These are phyloP conservation scores for Petunia secreta DNA, from an alignment of 257 asterid species.

Conservation along the genomic window DNA sequence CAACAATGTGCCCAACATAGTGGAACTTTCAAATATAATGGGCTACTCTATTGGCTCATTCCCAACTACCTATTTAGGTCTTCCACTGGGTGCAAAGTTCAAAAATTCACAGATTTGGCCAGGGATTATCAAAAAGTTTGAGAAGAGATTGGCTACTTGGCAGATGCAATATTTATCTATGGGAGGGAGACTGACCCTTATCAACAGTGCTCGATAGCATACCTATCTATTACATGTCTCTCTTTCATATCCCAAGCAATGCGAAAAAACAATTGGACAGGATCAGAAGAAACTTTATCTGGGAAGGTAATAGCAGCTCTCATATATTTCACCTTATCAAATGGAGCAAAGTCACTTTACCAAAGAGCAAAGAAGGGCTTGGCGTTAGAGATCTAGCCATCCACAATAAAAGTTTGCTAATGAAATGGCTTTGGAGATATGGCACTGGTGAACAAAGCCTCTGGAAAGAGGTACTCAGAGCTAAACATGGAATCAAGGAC, in stretches of 20 bases:
- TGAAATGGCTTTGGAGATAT: neutral
- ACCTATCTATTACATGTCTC: too few relatives aligned
- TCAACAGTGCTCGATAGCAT: neutral
- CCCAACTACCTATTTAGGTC: neutral
- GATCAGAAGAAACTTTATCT: neutral
- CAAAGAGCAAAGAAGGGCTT: neutral
- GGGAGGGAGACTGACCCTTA: neutral
- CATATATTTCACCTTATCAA: neutral
- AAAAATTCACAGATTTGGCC: too few relatives aligned
- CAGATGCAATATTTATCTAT: neutral
- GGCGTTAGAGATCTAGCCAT: neutral
- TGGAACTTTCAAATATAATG: neutral
- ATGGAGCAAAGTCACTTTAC: neutral
- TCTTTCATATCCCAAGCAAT: neutral
- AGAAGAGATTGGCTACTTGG: neutral
- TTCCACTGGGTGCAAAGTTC: neutral
- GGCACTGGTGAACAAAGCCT: neutral
- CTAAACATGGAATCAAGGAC: too few relatives aligned
- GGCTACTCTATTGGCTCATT: neutral
- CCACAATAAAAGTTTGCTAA: neutral
- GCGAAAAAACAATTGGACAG: neutral
- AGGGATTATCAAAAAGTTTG: neutral
- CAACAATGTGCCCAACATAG: neutral
- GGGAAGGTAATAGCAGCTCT: neutral
- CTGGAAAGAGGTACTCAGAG: neutral